Percentiles rank a stretch among this genome's conserved stretches.
Evolutionary conservation across 352 stramenopile species (phyloP).

Genomic region (Elongisporangium prolatum): DNA sequence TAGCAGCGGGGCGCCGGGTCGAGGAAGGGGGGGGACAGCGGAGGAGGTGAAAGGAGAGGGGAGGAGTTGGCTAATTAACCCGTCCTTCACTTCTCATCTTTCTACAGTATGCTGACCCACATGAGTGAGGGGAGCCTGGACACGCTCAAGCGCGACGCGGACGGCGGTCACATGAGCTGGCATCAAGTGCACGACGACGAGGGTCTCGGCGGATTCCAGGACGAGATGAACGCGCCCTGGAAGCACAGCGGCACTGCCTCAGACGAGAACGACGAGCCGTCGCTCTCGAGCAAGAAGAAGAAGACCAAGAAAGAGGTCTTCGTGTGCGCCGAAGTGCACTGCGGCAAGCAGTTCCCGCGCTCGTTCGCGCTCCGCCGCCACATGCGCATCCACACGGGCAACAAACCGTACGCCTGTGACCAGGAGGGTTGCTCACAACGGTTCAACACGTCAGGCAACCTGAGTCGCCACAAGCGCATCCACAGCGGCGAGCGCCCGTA

Average conservation of each 20-base stretch:
- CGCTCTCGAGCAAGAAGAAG: slow-evolving; percentile 26
- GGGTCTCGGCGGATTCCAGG: background rate
- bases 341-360: slow-evolving; percentile 79
- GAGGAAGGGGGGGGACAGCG: background rate
- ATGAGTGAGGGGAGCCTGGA: slow-evolving; percentile 8
- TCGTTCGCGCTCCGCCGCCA: slow-evolving; percentile 81
- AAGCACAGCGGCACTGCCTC: background rate
- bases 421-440: slow-evolving; percentile 65
- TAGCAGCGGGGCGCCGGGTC: background rate
- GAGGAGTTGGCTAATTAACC: background rate
- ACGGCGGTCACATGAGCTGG: background rate
- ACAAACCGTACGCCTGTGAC: slow-evolving; percentile 78
- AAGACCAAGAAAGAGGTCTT: slow-evolving; percentile 53
- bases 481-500: slow-evolving; percentile 82
- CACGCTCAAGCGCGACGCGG: slow-evolving; percentile 14
- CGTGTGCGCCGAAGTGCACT: slow-evolving; percentile 70
- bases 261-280: slow-evolving; percentile 10
- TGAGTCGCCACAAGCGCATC: slow-evolving; percentile 86
- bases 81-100: slow-evolving; percentile 33
- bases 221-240: background rate
- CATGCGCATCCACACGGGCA: slow-evolving; percentile 83
- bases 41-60: background rate
- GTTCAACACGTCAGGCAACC: slow-evolving; percentile 86
- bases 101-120: slow-evolving; percentile 22
- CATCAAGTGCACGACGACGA: slow-evolving; percentile 12